These are phyloP conservation scores for Chlorencoelia australis DNA, from an alignment of 2,329 filamentous ascomycete genomes.

Conservation along the genomic window DNA sequence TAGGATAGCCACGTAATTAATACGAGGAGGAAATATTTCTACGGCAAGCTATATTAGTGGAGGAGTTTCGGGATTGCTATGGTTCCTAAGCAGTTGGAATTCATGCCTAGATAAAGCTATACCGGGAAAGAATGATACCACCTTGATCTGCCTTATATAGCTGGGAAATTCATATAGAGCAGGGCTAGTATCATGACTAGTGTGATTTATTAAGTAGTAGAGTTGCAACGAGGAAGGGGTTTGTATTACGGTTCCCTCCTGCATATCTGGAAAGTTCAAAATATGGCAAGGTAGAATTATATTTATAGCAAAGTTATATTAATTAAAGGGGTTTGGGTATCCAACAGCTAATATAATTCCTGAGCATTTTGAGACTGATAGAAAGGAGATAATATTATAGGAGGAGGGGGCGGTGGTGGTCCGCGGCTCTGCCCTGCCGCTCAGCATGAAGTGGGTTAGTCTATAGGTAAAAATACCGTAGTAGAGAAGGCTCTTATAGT, in stretches of 20 bases:
- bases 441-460: not conserved
- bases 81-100: slow-evolving; percentile 10
- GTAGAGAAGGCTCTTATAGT: not conserved
- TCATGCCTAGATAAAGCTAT: slow-evolving; percentile 12
- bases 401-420: not conserved
- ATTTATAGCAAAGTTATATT: not conserved
- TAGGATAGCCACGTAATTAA: slow-evolving; percentile 1
- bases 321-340: not conserved
- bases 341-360: too few relatives aligned
- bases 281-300: not conserved
- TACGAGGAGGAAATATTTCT: slow-evolving; percentile 6
- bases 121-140: slow-evolving; percentile 12
- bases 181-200: not conserved
- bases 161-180: slow-evolving; percentile 12
- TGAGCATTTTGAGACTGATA: too few relatives aligned
- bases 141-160: slow-evolving; percentile 8
- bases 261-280: too few relatives aligned
- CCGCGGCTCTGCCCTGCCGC: not conserved
- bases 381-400: not conserved
- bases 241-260: not conserved
- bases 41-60: slow-evolving; percentile 7
- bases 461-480: too few relatives aligned
- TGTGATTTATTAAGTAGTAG: not conserved
- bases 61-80: slow-evolving; percentile 6
- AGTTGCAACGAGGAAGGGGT: too few relatives aligned